Percentiles rank a stretch among this genome's conserved stretches.
Conservation (phyloP, 169 alveolate species). For the Perkinsus marinus region DNA sequence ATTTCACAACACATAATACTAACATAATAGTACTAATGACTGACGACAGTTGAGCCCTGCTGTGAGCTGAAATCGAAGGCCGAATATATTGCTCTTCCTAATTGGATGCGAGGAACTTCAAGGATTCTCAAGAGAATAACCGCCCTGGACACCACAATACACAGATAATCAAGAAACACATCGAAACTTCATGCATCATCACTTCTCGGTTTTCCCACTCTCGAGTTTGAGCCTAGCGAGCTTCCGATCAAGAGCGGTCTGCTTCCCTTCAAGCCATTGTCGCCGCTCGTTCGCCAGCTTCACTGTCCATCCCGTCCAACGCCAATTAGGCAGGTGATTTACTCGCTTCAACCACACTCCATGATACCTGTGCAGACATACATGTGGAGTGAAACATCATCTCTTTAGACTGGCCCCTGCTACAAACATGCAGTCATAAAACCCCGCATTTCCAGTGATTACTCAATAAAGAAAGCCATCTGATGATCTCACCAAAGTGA, state of each 20-base stretch:
- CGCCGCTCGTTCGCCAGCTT: neutral
- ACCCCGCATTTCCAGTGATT: no score
- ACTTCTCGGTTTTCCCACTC: neutral
- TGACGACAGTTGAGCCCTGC: no score
- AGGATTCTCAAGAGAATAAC: no score
- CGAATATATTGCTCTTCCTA: no score
- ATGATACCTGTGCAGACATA: neutral
- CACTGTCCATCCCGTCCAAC: neutral
- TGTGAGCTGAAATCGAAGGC: no score
- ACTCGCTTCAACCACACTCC: neutral
- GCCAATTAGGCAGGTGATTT: neutral
- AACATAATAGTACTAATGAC: no score
- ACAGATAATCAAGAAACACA: neutral
- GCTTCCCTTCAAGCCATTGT: neutral
- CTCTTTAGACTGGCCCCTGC: neutral
- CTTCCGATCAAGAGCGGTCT: neutral
- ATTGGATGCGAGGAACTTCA: no score
- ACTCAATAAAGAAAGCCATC: no score
- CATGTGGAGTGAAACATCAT: no score
- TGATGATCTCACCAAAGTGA: no score
- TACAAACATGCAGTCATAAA: no score
- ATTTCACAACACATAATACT: no score
- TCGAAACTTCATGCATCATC: neutral
- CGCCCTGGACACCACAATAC: neutral
- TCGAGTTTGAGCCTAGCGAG: neutral